Conservation (phyloP, 106 monocot genomes). For the Xerophyta viscosa region DNA sequence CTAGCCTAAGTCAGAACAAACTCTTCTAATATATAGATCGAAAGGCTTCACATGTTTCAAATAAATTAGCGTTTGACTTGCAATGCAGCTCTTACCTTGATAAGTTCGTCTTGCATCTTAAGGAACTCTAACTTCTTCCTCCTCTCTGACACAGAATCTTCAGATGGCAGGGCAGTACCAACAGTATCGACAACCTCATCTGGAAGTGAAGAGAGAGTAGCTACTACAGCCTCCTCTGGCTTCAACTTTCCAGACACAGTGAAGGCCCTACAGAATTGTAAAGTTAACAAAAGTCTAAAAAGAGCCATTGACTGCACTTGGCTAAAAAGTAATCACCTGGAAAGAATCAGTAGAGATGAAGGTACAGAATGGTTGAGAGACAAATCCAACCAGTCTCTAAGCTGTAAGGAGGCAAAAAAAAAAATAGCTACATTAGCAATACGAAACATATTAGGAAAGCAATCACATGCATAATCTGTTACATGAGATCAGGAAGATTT, state of each 20-base stretch:
- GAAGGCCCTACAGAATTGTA: constrained; percentile 67
- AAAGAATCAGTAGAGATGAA: constrained; percentile 92
- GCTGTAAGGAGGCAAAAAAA: constrained; percentile 65
- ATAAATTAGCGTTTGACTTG: too few species aligned
- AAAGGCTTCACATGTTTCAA: too few species aligned
- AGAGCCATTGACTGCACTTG: too few species aligned
- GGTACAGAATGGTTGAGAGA: constrained; percentile 84
- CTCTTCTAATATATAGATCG: too few species aligned
- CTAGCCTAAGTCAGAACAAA: too few species aligned
- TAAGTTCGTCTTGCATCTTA: constrained; percentile 98
- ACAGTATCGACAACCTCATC: constrained; percentile 98
- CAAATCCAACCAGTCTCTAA: constrained; percentile 90
- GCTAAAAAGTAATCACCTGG: constrained; percentile 71
- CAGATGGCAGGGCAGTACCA: constrained; percentile 83
- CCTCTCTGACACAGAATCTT: constrained; percentile 97
- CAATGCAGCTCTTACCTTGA: constrained; percentile 57
- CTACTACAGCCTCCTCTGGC: constrained; percentile 94
- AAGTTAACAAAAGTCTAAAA: too few species aligned
- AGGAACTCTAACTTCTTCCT: constrained; percentile 89
- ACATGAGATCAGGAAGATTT: too few species aligned
- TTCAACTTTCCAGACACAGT: constrained; percentile 85
- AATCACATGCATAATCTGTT: too few species aligned
- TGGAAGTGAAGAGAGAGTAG: constrained; percentile 91
- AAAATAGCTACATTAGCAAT: too few species aligned
- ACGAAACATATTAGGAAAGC: too few species aligned